Conservation (phyloP, 2,329 filamentous ascomycete genomes). For the Alternaria sp. region DNA sequence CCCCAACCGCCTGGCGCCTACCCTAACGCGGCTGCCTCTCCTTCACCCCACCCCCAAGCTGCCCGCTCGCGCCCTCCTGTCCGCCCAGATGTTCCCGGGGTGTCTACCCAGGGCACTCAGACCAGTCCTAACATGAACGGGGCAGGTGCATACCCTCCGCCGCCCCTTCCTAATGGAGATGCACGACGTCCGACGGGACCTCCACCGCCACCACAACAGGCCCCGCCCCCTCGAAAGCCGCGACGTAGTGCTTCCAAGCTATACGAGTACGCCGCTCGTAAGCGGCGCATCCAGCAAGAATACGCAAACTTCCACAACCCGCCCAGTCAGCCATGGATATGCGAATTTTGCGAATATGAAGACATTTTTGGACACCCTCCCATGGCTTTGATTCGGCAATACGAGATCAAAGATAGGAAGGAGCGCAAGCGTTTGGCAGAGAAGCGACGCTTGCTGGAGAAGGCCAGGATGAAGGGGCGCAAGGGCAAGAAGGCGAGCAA, state of each 20-base stretch:
- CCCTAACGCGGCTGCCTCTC: slow-evolving; percentile 33
- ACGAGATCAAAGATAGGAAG: slow-evolving; percentile 92
- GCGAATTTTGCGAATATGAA: slow-evolving; percentile 98
- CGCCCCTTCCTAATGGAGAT: slow-evolving; percentile 39
- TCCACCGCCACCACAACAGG: slow-evolving; percentile 52
- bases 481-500: slow-evolving; percentile 88
- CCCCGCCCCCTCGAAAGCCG: slow-evolving; percentile 66
- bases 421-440: slow-evolving; percentile 86
- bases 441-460: slow-evolving; percentile 82
- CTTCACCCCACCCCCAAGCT: slow-evolving; percentile 30
- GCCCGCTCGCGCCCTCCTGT: slow-evolving; percentile 43
- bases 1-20: slow-evolving; percentile 52
- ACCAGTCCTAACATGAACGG: slow-evolving; percentile 63
- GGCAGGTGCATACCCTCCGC: slow-evolving; percentile 31
- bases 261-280: slow-evolving; percentile 76
- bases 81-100: slow-evolving; percentile 49
- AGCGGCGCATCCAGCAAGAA: slow-evolving; percentile 79
- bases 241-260: slow-evolving; percentile 72
- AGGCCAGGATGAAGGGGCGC: slow-evolving; percentile 90
- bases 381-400: slow-evolving; percentile 83
- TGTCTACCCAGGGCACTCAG: slow-evolving; percentile 64
- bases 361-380: slow-evolving; percentile 91
- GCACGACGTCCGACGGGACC: slow-evolving; percentile 49
- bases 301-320: slow-evolving; percentile 79
- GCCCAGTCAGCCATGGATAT: slow-evolving; percentile 89